A percentile compares a stretch with the other conserved stretches of the same genome.
These are phyloP conservation scores for Penicillium coffeae DNA, from an alignment of 495 filamentous ascomycete species.

Conservation along the genomic window DNA sequence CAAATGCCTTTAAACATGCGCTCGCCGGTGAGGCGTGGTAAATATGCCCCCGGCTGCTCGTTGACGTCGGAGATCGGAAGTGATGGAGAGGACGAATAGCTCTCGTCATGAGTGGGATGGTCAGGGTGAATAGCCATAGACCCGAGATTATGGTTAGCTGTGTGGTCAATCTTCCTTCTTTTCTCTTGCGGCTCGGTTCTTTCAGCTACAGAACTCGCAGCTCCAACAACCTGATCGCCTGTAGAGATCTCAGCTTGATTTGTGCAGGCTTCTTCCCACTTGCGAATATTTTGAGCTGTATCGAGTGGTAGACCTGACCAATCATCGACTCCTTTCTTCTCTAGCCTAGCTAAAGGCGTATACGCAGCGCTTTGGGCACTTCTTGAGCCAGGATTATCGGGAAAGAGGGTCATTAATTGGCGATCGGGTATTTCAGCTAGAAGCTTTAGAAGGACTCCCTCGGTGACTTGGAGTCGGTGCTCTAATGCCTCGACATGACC, in stretches of 20 bases:
- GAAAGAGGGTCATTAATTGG: slow-evolving; percentile 23
- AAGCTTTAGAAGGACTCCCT: slow-evolving; percentile 28
- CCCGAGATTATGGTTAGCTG: neutral
- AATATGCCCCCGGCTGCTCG: neutral
- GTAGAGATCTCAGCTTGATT: neutral
- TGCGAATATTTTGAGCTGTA: slow-evolving; percentile 28
- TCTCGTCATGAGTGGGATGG: neutral
- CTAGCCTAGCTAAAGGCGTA: slow-evolving; percentile 21
- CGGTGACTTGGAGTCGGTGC: slow-evolving; percentile 36
- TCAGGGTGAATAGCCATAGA: neutral
- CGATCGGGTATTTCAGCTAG: slow-evolving; percentile 28
- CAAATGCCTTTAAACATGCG: neutral
- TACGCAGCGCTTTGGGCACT: slow-evolving; percentile 4
- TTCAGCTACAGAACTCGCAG: neutral
- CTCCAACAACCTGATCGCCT: neutral
- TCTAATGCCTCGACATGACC: slow-evolving; percentile 40
- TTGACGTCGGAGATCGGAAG: neutral
- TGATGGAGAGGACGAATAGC: neutral
- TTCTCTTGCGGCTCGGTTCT: neutral
- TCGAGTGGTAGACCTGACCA: slow-evolving; percentile 37
- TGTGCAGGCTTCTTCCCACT: slow-evolving; percentile 32
- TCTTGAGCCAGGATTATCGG: neutral
- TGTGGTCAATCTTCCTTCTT: neutral
- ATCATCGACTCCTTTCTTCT: slow-evolving; percentile 31
- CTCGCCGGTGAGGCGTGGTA: neutral